phyloP scores from a whole-genome alignment of 73 alveolate genomes.

The Paramecium octaurelia region DNA sequence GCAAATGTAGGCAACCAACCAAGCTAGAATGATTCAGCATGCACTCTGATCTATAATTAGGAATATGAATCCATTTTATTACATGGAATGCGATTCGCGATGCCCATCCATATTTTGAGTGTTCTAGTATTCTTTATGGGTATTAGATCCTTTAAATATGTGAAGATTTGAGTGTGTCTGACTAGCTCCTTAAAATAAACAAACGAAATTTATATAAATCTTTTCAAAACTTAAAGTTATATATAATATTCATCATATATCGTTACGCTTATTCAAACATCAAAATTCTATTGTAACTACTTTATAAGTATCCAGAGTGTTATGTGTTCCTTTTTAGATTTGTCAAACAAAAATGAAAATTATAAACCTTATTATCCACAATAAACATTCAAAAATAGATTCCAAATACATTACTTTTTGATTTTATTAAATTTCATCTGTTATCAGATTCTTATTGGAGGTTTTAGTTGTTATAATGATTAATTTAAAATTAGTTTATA shows the following conservation, averaged over 20 bases:
- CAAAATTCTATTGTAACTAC: background rate
- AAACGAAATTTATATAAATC: background rate
- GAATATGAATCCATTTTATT: slow-evolving; percentile 12
- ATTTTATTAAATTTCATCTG: no score
- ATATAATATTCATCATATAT: background rate
- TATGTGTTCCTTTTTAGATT: no score
- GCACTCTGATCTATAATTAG: slow-evolving; percentile 48
- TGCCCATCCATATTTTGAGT: slow-evolving; percentile 24
- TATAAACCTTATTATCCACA: no score
- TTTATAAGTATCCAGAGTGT: background rate
- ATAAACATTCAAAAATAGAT: no score
- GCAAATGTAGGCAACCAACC: slow-evolving; percentile 61
- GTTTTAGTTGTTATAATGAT: no score
- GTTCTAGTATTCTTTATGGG: background rate
- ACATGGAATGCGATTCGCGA: slow-evolving; percentile 48
- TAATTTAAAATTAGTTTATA: no score
- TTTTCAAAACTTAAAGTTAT: background rate
- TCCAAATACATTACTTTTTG: no score
- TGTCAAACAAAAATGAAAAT: no score
- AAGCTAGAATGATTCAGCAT: slow-evolving; percentile 60
- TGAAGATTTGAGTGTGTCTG: slow-evolving; percentile 58
- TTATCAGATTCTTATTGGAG: no score
- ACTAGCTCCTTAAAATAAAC: slow-evolving; percentile 48
- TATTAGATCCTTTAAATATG: background rate
- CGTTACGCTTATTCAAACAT: background rate